Conservation (phyloP, 805 yeast species). For the Candida schatavii region DNA sequence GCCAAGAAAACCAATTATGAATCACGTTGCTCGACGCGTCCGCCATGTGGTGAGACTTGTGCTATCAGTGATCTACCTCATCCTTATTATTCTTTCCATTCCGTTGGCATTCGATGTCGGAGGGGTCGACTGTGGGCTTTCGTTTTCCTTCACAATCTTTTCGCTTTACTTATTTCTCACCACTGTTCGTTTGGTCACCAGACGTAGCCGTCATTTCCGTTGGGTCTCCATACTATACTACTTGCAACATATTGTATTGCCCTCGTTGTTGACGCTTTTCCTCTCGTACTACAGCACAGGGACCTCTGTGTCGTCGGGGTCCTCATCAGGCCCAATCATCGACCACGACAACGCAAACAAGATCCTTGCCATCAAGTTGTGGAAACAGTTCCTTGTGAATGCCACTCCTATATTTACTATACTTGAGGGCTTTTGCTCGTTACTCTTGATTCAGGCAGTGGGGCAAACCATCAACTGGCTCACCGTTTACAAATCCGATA, state of each 20-base stretch:
- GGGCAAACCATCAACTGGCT: constrained; percentile 81
- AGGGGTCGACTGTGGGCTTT: constrained; percentile 84
- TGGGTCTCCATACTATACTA: constrained; percentile 60
- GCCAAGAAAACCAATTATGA: constrained; percentile 1
- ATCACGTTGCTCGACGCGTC: constrained; percentile 1
- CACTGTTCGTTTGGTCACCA: constrained; percentile 59
- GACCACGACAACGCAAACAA: constrained; percentile 13
- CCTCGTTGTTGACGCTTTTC: constrained; percentile 72
- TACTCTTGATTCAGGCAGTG: constrained; percentile 86
- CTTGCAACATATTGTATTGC: constrained; percentile 78
- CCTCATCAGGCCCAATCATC: constrained; percentile 4
- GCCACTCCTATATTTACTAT: constrained; percentile 88
- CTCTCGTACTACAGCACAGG: constrained; percentile 47
- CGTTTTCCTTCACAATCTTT: constrained; percentile 67
- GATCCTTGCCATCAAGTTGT: constrained; percentile 46
- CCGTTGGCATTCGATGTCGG: constrained; percentile 95
- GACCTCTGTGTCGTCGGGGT: constrained; percentile 2
- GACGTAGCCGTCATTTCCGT: constrained; percentile 39
- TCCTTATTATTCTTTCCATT: constrained; percentile 72
- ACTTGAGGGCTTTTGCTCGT: constrained; percentile 89
- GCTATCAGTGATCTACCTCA: constrained; percentile 45
- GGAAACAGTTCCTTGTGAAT: constrained; percentile 71
- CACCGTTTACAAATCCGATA: constrained; percentile 59
- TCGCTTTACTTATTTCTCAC: constrained; percentile 67
- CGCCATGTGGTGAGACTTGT: constrained; percentile 2